A percentile compares a stretch with the other conserved stretches of the same genome.
Conservation (phyloP, 1,139 yeast species). For the Magnusiomyces paraingens region DNA sequence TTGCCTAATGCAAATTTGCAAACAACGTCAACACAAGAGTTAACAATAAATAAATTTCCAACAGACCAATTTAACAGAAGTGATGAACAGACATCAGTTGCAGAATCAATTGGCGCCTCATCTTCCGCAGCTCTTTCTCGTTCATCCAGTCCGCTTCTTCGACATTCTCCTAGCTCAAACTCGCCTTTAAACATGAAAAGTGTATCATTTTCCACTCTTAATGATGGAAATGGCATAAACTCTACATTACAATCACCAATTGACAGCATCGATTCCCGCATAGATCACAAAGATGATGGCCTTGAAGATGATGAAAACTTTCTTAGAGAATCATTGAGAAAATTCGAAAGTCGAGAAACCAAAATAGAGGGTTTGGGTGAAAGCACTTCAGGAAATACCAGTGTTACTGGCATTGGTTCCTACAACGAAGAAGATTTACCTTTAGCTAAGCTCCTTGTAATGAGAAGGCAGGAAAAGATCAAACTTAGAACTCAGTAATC, state of each 20-base stretch:
- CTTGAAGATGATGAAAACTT: not conserved
- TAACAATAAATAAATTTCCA: not conserved
- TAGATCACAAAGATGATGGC: not conserved
- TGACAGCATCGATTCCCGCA: not conserved
- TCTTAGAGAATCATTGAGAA: not conserved
- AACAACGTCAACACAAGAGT: not conserved
- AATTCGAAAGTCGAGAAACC: not conserved
- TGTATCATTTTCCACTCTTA: not conserved
- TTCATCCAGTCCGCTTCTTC: not conserved
- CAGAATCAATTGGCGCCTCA: not conserved
- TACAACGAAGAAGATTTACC: slow-evolving; percentile 16
- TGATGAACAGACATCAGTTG: not conserved
- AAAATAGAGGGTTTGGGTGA: too few relatives aligned
- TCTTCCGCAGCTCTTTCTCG: not conserved
- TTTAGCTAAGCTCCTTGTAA: slow-evolving; percentile 15
- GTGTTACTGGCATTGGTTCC: not conserved
- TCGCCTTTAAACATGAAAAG: not conserved
- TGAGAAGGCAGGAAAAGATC: slow-evolving; percentile 14
- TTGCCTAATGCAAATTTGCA: not conserved
- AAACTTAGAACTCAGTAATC: slow-evolving; percentile 8
- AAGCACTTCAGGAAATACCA: not conserved
- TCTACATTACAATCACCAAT: not conserved
- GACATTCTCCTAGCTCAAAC: not conserved
- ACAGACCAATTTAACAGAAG: not conserved
- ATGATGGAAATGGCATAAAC: not conserved